Evolutionary conservation across 2,329 filamentous ascomycete species (phyloP), one percentile per base, ranked within the genome.

Genomic region (Colletotrichum graminicola): DNA sequence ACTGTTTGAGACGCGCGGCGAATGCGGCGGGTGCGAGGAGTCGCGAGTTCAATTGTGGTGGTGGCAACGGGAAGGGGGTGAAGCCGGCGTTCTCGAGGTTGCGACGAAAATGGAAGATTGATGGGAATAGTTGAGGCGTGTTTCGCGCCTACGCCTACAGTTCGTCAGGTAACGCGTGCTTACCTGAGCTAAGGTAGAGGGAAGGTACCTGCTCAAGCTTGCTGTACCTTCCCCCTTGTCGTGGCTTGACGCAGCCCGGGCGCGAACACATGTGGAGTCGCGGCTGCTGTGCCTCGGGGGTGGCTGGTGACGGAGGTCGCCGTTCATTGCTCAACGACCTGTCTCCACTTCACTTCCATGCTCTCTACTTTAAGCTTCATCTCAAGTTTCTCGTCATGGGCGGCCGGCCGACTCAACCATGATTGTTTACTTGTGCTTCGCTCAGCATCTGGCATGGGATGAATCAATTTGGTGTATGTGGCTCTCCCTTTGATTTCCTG

Each of bases 161-260:
- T 69, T 72, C 69, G 47, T 72, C 69, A 66, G 68, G 69, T 72
- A 68, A 69, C 69, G 69, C 69, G 69, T 72, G 69, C 69, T 72
- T 72, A 72, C 69, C 65, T 72, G 69, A 72, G 69, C 68, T 71
- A 52, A 63, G 68, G 65, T 39, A 64, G 61, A 60, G 59, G 59
- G 51, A 55, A 56, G 56, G 55, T 51, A 61, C 64, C 56, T 66
- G 54, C 16, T 43, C 32, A 43, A 54, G 21, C 43, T 67, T 45
- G 55, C 65, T 56, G 49, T 54, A 71, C 57, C 67, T 52, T 67
- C 69, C 32, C 57, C 60, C 65, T 68, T 62, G 67, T 71, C 56
- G 63, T 67, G 68, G 59, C 65, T 63, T 54, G 26, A n/a, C 12
- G 55, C 56, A 63, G 67, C 26, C 67, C 56, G 56, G 56, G 67